phyloP scores from a whole-genome alignment of 2,329 filamentous ascomycete species.

The Plenodomus biglobosus region DNA sequence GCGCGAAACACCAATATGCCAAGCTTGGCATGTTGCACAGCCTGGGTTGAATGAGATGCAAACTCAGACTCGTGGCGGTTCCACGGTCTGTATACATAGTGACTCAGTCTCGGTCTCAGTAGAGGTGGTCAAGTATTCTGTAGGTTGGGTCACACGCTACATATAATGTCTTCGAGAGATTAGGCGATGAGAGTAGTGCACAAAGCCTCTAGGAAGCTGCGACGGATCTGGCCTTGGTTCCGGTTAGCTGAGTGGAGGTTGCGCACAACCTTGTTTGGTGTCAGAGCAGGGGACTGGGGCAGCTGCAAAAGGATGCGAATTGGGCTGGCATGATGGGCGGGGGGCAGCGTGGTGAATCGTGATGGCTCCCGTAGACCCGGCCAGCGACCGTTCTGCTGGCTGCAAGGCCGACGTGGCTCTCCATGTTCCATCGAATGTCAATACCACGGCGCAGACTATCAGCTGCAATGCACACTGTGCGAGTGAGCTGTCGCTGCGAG shows the following conservation, averaged over 20 bases:
- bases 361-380: slow-evolving; percentile 10
- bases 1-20: slow-evolving; percentile 27
- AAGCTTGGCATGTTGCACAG: slow-evolving; percentile 19
- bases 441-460: slow-evolving; percentile 22
- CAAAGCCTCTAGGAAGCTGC: neutral
- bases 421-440: slow-evolving; percentile 23
- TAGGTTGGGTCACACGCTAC: slow-evolving; percentile 4
- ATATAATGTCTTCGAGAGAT: too few species aligned
- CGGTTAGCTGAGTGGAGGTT: slow-evolving; percentile 23
- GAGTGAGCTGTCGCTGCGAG: slow-evolving; percentile 19
- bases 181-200: slow-evolving; percentile 3
- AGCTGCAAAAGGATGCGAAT: slow-evolving; percentile 15
- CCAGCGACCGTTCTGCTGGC: slow-evolving; percentile 20
- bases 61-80: too few species aligned
- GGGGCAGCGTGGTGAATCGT: slow-evolving; percentile 4
- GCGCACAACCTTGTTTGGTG: slow-evolving; percentile 7
- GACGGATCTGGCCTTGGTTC: slow-evolving; percentile 1
- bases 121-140: slow-evolving; percentile 5
- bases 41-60: slow-evolving; percentile 10
- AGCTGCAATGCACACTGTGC: slow-evolving; percentile 13
- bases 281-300: slow-evolving; percentile 4
- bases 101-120: too few species aligned
- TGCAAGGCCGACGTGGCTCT: slow-evolving; percentile 37
- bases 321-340: slow-evolving; percentile 13
- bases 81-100: too few species aligned